Evolutionary conservation across 78 protist species (phyloP).

Genomic region (Bodo saltans): DNA sequence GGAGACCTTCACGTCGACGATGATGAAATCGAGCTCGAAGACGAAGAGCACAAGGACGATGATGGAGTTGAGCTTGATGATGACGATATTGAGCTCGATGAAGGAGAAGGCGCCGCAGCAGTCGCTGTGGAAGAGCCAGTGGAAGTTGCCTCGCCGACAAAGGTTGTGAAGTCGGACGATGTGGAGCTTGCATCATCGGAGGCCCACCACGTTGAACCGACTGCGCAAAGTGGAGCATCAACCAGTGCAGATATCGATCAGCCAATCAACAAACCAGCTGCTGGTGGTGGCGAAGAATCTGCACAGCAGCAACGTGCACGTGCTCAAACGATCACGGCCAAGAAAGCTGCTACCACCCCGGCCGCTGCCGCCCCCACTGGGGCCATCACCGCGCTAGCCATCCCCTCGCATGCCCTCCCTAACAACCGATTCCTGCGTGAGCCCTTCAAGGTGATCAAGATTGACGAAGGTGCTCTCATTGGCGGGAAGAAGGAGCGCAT

Average conservation of each 20-base stretch:
- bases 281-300: too few species aligned
- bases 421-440: not conserved
- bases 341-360: too few species aligned
- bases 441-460: constrained; percentile 4
- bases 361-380: too few species aligned
- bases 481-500: constrained; percentile 19
- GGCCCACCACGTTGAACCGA: too few species aligned
- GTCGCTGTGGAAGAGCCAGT: not conserved
- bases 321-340: too few species aligned
- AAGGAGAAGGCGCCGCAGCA: not conserved
- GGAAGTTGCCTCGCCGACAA: not conserved
- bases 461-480: not conserved
- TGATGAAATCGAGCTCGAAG: not conserved
- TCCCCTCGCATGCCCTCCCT: not conserved
- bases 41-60: not conserved
- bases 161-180: too few species aligned
- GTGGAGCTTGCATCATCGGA: too few species aligned
- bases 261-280: too few species aligned
- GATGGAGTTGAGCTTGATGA: not conserved
- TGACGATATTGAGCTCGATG: not conserved
- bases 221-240: too few species aligned
- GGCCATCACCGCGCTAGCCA: not conserved
- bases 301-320: too few species aligned
- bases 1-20: not conserved
- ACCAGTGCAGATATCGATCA: too few species aligned